A percentile compares a stretch with the other conserved stretches of the same genome.
These are phyloP conservation scores for Rutstroemia sp. DNA, from an alignment of 2,329 filamentous ascomycete species.

Conservation along the genomic window DNA sequence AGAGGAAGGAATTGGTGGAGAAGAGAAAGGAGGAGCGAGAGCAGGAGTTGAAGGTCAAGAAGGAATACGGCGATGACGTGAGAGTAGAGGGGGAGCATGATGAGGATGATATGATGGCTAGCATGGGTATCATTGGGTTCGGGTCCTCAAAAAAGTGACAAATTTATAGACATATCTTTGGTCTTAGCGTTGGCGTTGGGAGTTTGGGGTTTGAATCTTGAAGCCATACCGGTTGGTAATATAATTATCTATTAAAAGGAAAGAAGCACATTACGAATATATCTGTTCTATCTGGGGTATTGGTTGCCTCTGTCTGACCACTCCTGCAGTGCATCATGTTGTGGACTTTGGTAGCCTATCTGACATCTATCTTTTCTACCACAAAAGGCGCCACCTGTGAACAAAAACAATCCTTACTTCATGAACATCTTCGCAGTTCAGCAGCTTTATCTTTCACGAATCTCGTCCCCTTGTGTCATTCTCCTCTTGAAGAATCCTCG, in stretches of 20 bases:
- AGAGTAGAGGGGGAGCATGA: conserved; percentile 56
- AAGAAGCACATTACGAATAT: neutral
- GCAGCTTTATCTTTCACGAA: neutral
- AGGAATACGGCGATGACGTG: conserved; percentile 53
- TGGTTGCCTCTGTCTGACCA: neutral
- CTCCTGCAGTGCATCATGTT: too few species aligned
- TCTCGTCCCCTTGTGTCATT: conserved; percentile 1
- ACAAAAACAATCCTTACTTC: neutral
- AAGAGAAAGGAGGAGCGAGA: conserved; percentile 33
- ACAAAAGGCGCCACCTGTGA: too few species aligned
- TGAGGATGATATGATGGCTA: conserved; percentile 63
- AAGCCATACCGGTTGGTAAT: neutral
- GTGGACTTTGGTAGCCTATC: too few species aligned
- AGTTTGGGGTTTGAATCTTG: neutral
- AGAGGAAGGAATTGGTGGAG: conserved; percentile 31
- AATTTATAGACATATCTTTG: neutral
- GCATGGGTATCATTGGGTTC: conserved; percentile 59
- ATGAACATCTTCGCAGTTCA: too few species aligned
- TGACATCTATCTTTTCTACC: too few species aligned
- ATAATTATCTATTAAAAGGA: too few species aligned
- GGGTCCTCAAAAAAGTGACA: conserved; percentile 36
- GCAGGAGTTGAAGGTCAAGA: conserved; percentile 33
- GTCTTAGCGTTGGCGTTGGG: conserved; percentile 7
- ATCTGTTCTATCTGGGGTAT: neutral
- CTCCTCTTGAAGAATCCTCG: conserved; percentile 34